Conservation (phyloP, 2,329 filamentous ascomycete species). For the Corniculantispora saksenae region DNA sequence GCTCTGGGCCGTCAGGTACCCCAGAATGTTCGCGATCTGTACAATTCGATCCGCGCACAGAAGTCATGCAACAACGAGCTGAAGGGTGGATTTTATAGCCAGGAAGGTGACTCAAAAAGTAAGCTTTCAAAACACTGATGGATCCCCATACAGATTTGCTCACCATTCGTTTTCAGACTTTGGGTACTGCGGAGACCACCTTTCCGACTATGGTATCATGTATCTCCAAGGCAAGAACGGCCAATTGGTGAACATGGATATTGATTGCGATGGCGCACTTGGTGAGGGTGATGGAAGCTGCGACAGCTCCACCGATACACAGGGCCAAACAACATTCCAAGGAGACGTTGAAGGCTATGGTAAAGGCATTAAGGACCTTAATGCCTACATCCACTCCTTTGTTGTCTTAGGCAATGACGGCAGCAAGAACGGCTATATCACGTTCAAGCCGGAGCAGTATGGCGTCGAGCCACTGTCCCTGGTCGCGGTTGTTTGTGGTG, state of each 20-base stretch:
- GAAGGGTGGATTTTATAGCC: constrained; percentile 35
- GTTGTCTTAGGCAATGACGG: constrained; percentile 56
- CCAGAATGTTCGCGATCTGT: constrained; percentile 31
- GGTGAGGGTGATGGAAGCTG: constrained; percentile 46
- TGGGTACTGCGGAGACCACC: constrained; percentile 45
- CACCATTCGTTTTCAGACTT: not conserved
- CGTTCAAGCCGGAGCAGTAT: constrained; percentile 42
- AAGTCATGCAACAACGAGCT: constrained; percentile 33
- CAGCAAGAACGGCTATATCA: constrained; percentile 30
- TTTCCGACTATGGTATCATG: constrained; percentile 38
- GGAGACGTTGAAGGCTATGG: constrained; percentile 37
- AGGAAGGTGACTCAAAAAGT: constrained; percentile 30
- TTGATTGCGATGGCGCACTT: constrained; percentile 58
- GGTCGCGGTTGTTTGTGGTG: constrained; percentile 55
- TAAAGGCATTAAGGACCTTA: constrained; percentile 44
- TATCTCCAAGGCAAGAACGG: constrained; percentile 45
- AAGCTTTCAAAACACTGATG: not conserved
- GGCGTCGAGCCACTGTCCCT: constrained; percentile 52
- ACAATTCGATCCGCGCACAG: constrained; percentile 32
- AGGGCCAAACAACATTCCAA: constrained; percentile 47
- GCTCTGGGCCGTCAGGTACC: constrained; percentile 26
- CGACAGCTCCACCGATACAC: constrained; percentile 41
- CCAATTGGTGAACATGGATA: constrained; percentile 55
- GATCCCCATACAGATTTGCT: not conserved
- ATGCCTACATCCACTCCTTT: constrained; percentile 53